Percentiles rank a stretch among this genome's conserved stretches.
phyloP scores from a whole-genome alignment of 129 eudicot species.

The Gnaphalium uliginosum region DNA sequence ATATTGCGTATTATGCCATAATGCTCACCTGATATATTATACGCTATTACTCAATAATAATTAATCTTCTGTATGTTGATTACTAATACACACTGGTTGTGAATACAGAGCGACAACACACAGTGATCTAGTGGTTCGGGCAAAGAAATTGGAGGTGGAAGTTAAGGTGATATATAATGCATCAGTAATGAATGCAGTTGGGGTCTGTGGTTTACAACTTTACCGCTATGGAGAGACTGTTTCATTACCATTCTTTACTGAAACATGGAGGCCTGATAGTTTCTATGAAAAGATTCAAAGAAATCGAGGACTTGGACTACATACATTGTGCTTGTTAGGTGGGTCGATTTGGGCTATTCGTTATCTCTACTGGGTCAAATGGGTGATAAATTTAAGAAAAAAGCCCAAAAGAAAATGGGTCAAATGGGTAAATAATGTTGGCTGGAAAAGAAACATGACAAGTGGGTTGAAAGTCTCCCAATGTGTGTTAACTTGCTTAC shows the following conservation, averaged over 20 bases:
- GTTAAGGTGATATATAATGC: conserved; percentile 92
- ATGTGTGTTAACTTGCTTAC: background rate
- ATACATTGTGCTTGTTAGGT: conserved; percentile 90
- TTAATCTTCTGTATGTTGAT: background rate
- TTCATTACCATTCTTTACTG: conserved; percentile 91
- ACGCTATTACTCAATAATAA: background rate
- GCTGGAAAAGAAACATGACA: too few relatives aligned
- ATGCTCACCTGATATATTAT: background rate
- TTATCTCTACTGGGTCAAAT: too few relatives aligned
- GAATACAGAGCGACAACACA: conserved; percentile 85
- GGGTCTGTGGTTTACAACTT: conserved; percentile 94
- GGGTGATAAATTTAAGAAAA: too few relatives aligned
- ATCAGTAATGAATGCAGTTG: conserved; percentile 96
- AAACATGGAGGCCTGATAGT: conserved; percentile 97
- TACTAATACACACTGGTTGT: conserved; percentile 4
- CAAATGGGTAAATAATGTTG: too few relatives aligned
- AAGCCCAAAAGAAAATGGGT: too few relatives aligned
- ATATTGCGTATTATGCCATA: background rate
- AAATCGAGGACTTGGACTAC: conserved; percentile 76
- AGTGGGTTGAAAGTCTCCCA: too few relatives aligned
- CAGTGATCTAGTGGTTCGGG: conserved; percentile 94
- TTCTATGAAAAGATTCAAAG: conserved; percentile 85
- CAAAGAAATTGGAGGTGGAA: conserved; percentile 72
- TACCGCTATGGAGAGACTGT: conserved; percentile 98
- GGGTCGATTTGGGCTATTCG: too few relatives aligned